Percentiles rank a stretch among this genome's conserved stretches.
These are phyloP conservation scores for Herpetomonas samuelpessoai DNA, from an alignment of 208 protist species.

Conservation along the genomic window DNA sequence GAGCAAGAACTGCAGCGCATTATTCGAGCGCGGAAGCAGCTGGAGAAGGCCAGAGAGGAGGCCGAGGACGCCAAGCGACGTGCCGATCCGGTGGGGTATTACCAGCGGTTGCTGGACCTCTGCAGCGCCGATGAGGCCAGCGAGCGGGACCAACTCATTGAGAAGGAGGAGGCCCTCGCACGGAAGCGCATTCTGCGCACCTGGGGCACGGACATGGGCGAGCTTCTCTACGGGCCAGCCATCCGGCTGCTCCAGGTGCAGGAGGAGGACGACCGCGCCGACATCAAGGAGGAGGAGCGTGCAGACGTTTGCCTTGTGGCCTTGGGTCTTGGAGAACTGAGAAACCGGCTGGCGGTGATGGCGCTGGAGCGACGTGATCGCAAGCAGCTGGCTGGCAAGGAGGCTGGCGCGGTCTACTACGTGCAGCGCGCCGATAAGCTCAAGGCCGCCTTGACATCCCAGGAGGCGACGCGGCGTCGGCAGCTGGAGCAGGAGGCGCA, in stretches of 20 bases:
- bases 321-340: background rate
- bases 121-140: constrained; percentile 36
- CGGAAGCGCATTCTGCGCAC: constrained; percentile 43
- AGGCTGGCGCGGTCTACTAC: constrained; percentile 10
- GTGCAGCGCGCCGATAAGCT: constrained; percentile 4
- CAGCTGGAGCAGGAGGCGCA: background rate
- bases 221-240: constrained; percentile 9
- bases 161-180: constrained; percentile 48
- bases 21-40: constrained; percentile 3
- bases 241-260: constrained; percentile 14
- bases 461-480: constrained; percentile 3
- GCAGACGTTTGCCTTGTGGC: background rate
- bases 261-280: constrained; percentile 18
- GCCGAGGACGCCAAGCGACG: constrained; percentile 2
- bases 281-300: background rate
- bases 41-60: constrained; percentile 4
- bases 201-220: constrained; percentile 6
- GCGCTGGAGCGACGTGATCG: background rate
- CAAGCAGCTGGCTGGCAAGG: background rate
- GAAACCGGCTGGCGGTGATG: background rate
- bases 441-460: background rate
- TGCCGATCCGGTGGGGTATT: background rate
- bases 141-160: constrained; percentile 63
- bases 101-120: constrained; percentile 15
- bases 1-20: constrained; percentile 2